Base-by-base conservation (phyloP, 1,284 basidiomycete species). In the Cryptococcus sp. region DNA sequence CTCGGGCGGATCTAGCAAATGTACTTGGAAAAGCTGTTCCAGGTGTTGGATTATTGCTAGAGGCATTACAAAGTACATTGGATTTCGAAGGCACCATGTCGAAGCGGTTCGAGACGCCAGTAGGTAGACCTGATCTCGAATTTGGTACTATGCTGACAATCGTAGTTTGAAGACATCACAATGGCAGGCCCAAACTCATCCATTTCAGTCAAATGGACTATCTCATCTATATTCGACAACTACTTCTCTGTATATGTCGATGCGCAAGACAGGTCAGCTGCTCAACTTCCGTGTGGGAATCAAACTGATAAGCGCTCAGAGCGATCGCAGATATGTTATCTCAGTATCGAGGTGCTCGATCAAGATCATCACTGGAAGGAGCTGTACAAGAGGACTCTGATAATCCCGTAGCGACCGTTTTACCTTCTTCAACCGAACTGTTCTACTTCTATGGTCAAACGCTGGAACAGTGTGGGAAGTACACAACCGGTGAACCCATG, bases 361-460 rank as follows among this genome's bases (percentile, higher is more conserved):
- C 83, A 35, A 84, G 88, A 23, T 78, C 83, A 23, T 93, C 86
- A 1, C 74, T 88, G 10, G 90, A 93, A 53, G 81, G 81, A 5
- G 74, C 80, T 0, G 71, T 79, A 47, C 71, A 58, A 5, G 59
- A 62, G 6, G 80, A 82, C 23, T 80, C 82, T 31, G 79, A 79
- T 8, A 79, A 81, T 15, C 77, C 84, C 1, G 79, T 83, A 0
- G 81, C 84, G 3, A 81, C 83, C 1, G 89, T 98, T 0, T 80
- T 98, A 3, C 89, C 92, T 0, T 94, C 90, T 0, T 96, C 92
- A 1, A 98, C 94, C 0, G 94, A 98, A 68, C 79, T 99, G 38
- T 98, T 98, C 79, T 95, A 95, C 74, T 92, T 96, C 74, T 98
- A 98, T 72, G 90, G 88, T 0, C 92, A 97, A 71, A 93, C 88